These are phyloP conservation scores for Zygotorulaspora danielsina DNA, from an alignment of 805 yeast species.

Conservation along the genomic window DNA sequence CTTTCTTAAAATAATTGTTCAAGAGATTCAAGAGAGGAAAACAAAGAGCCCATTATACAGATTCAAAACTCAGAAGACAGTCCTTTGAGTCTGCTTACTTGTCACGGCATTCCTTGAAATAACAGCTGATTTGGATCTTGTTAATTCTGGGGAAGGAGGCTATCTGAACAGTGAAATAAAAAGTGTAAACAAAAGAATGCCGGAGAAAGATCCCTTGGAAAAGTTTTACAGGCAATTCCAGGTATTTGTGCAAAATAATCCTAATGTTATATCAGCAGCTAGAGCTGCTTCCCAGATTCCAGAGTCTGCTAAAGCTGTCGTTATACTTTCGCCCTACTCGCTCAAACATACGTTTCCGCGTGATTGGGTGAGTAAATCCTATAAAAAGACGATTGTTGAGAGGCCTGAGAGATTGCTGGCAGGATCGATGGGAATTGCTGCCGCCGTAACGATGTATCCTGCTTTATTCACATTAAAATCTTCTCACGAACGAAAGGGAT, in stretches of 20 bases:
- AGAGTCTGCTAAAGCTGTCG: conserved; percentile 47
- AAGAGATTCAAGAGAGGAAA: too few relatives aligned
- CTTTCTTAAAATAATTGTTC: too few relatives aligned
- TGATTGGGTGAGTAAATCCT: conserved; percentile 67
- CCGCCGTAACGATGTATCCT: conserved; percentile 68
- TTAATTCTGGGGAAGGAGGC: too few relatives aligned
- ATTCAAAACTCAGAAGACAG: too few relatives aligned
- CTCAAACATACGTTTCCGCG: conserved; percentile 71
- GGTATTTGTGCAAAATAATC: conserved; percentile 40
- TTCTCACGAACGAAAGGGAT: conserved; percentile 38
- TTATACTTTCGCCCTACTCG: conserved; percentile 65
- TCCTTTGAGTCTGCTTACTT: too few relatives aligned
- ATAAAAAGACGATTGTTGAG: conserved; percentile 68
- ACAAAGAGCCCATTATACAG: too few relatives aligned
- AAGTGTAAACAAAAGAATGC: conserved; percentile 7
- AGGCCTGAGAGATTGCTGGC: conserved; percentile 78
- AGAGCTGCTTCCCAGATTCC: conserved; percentile 35
- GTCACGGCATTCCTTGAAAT: too few relatives aligned
- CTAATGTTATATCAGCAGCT: conserved; percentile 36
- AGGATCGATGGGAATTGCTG: conserved; percentile 69
- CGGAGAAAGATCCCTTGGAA: conserved; percentile 33
- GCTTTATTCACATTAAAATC: conserved; percentile 49
- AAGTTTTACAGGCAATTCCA: conserved; percentile 43
- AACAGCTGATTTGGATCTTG: too few relatives aligned
- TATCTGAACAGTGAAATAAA: not conserved